phyloP scores from a whole-genome alignment of 106 monocot species.

The Acorus gramineus region DNA sequence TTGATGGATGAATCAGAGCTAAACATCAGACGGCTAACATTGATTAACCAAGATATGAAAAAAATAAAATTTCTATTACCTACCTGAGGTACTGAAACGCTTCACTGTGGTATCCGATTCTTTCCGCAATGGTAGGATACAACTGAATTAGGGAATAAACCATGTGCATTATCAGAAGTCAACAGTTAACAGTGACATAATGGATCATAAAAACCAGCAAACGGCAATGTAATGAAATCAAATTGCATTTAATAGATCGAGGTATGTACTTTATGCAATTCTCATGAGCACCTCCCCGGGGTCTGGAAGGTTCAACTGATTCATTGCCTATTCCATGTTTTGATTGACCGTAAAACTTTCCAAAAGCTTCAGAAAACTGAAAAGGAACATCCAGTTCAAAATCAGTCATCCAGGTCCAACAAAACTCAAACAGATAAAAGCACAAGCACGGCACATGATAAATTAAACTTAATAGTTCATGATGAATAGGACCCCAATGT shows the following conservation, averaged over 20 bases:
- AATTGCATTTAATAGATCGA: neutral
- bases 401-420: slow-evolving; percentile 3
- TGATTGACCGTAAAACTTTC: slow-evolving; percentile 86
- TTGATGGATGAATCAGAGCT: neutral
- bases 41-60: neutral
- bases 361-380: slow-evolving; percentile 94
- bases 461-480: too few species aligned
- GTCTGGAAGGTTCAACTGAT: slow-evolving; percentile 44
- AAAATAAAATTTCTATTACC: neutral
- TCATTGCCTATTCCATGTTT: slow-evolving; percentile 54
- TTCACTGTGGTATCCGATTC: slow-evolving; percentile 25
- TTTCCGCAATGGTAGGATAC: slow-evolving; percentile 56
- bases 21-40: neutral
- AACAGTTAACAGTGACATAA: neutral
- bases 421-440: too few species aligned
- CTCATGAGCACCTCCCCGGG: slow-evolving; percentile 78
- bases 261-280: slow-evolving; percentile 82
- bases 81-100: slow-evolving; percentile 95
- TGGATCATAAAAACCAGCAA: neutral
- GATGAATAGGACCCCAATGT: too few species aligned
- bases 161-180: neutral
- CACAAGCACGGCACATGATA: too few species aligned
- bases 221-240: neutral
- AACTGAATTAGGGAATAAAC: slow-evolving; percentile 25
- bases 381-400: neutral